Evolutionary conservation across 352 stramenopile species (phyloP).

Genomic region (Discostella stelligera): DNA sequence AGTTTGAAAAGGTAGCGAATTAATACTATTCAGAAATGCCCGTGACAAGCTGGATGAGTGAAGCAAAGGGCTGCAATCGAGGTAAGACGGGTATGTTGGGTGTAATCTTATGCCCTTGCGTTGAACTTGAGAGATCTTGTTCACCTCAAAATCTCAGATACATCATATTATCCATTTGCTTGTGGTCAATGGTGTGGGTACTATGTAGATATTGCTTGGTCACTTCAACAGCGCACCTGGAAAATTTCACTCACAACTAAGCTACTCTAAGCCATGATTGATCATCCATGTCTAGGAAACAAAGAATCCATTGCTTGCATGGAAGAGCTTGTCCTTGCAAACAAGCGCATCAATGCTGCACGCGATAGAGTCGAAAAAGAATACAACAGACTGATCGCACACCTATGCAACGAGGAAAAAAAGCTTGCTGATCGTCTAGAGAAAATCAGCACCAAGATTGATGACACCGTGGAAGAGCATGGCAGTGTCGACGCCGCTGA

Average conservation of each 20-base stretch:
- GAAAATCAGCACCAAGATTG: slow-evolving; percentile 1
- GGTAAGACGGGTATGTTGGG: too few relatives aligned
- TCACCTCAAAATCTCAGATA: too few relatives aligned
- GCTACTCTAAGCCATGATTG: neutral
- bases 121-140: too few relatives aligned
- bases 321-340: neutral
- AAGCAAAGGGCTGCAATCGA: too few relatives aligned
- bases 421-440: neutral
- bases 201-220: too few relatives aligned
- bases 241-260: too few relatives aligned
- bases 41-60: too few relatives aligned
- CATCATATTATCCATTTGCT: too few relatives aligned
- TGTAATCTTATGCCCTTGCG: too few relatives aligned
- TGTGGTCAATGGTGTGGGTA: too few relatives aligned
- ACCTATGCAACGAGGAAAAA: neutral
- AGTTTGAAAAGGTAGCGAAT: slow-evolving; percentile 37
- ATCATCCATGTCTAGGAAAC: neutral
- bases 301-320: neutral
- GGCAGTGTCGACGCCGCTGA: slow-evolving; percentile 6
- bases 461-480: neutral
- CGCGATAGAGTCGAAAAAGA: neutral
- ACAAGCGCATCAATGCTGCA: slow-evolving; percentile 4
- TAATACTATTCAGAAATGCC: slow-evolving; percentile 39
- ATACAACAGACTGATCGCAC: neutral
- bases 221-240: too few relatives aligned